These are phyloP conservation scores for Discostella stelligeroides DNA, from an alignment of 108 stramenopile genomes.

Conservation along the genomic window DNA sequence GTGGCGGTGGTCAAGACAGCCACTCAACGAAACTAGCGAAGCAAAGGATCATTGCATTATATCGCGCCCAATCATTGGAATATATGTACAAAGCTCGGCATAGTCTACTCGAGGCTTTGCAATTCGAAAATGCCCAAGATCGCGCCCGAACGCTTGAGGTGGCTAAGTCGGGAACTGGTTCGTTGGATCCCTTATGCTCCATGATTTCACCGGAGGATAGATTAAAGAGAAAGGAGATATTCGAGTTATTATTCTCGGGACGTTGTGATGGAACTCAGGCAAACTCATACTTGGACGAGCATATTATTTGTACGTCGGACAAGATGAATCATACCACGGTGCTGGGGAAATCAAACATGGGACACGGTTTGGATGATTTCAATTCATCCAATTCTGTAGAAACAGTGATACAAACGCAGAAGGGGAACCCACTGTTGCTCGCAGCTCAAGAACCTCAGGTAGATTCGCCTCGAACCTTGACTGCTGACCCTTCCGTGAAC, in stretches of 20 bases:
- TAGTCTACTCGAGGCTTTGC: conserved; percentile 27
- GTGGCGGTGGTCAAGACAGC: conserved; percentile 10
- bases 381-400: too few species aligned
- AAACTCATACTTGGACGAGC: too few species aligned
- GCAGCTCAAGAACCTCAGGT: too few species aligned
- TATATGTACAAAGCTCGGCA: conserved; percentile 40
- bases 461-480: too few species aligned
- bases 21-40: conserved; percentile 10
- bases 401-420: too few species aligned
- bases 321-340: too few species aligned
- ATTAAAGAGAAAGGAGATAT: conserved; percentile 11
- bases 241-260: conserved; percentile 25
- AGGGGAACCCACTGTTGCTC: too few species aligned
- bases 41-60: conserved; percentile 27
- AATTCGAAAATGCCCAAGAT: conserved; percentile 42
- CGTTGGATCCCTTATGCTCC: conserved; percentile 23
- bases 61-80: conserved; percentile 34
- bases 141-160: conserved; percentile 12
- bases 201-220: conserved; percentile 25
- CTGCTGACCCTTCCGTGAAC: too few species aligned
- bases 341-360: background rate
- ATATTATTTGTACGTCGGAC: too few species aligned
- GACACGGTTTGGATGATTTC: too few species aligned
- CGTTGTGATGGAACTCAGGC: background rate
- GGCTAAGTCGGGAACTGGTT: conserved; percentile 11